Base-by-base conservation (phyloP, 192 early-diverging fungal species). In the Backusella morwellensis region DNA sequence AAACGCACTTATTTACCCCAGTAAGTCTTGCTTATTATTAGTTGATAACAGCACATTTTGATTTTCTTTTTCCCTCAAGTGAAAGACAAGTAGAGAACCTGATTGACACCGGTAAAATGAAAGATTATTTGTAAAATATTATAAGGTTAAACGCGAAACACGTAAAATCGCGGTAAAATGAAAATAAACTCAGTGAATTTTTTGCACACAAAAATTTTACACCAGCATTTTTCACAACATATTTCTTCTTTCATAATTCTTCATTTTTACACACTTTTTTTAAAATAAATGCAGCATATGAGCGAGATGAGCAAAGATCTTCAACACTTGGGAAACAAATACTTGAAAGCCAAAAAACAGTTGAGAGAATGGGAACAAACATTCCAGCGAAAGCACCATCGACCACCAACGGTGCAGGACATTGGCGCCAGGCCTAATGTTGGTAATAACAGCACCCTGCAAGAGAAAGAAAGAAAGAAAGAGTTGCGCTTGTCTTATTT, bases 1-100 rank as follows among this genome's bases (percentile, higher is more conserved):
- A 85, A 89, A 63, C 85, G 90, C 1, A 81, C 86, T 72, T 86
- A 85, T 23, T 84, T 90, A 66, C 88, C 90, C 7, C 90, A 91
- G 81, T 83, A 73, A 83, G 81, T 79, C 32, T 32, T 11, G 14
- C 17, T 12, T 42, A 21, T 3, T 17, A 63, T 35, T 15, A 6
- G 32, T 59, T 66, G 32, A 38, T 67, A 21, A 11, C 15, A 9
- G 34, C 15, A 40, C 70, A 23, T 74, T 50, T 50, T 42, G 9
- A 38, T 19, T 40, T 50, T 80, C 23, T 68, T 52, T 66, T 6
- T 67, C 1, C 26, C 32, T 44, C 5, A 56, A 82, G 81, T 56
- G 81, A 82, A 50, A 41, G 77, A 15, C 66, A 75, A 59, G 74
- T 82, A 23, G 81, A 82, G n/a, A 76, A 74, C 7, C 34, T 82